A percentile compares a stretch with the other conserved stretches of the same genome.
Evolutionary conservation across 441 rosid species (phyloP).

Genomic region (Viola pubescens): DNA sequence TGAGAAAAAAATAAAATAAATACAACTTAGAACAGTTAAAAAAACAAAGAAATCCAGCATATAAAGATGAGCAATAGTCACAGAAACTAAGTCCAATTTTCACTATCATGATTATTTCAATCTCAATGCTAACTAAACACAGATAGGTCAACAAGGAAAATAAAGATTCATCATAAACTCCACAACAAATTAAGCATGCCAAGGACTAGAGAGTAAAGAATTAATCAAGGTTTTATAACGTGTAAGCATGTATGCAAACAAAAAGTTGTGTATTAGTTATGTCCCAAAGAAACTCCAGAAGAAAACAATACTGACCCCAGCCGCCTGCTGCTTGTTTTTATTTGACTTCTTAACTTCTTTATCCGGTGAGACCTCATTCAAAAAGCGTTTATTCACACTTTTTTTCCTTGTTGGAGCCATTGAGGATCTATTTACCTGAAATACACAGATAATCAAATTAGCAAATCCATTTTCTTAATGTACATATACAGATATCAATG

Average conservation of each 20-base stretch:
- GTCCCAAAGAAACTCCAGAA: neutral
- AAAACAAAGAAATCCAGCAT: too few species aligned
- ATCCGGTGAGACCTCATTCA: slow-evolving; percentile 56
- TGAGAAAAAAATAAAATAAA: slow-evolving; percentile 14
- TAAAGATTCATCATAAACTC: neutral
- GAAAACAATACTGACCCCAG: slow-evolving; percentile 37
- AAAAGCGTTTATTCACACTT: slow-evolving; percentile 61
- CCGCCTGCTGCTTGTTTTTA: slow-evolving; percentile 34
- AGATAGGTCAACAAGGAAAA: slow-evolving; percentile 4
- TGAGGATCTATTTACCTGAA: slow-evolving; percentile 23
- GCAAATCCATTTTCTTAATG: slow-evolving; percentile 5
- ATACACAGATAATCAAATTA: slow-evolving; percentile 3
- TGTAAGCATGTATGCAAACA: too few species aligned
- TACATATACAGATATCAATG: neutral
- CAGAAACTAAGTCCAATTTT: neutral
- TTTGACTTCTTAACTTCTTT: slow-evolving; percentile 40
- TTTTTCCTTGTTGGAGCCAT: slow-evolving; percentile 81
- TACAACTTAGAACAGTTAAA: too few species aligned
- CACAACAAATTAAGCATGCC: neutral
- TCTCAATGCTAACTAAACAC: neutral
- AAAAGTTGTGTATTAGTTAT: too few species aligned
- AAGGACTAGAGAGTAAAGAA: neutral
- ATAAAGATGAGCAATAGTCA: neutral
- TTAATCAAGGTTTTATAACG: neutral
- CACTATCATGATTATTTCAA: neutral